phyloP scores from a whole-genome alignment of 1,284 basidiomycete species.

The Irpex lacteus region DNA sequence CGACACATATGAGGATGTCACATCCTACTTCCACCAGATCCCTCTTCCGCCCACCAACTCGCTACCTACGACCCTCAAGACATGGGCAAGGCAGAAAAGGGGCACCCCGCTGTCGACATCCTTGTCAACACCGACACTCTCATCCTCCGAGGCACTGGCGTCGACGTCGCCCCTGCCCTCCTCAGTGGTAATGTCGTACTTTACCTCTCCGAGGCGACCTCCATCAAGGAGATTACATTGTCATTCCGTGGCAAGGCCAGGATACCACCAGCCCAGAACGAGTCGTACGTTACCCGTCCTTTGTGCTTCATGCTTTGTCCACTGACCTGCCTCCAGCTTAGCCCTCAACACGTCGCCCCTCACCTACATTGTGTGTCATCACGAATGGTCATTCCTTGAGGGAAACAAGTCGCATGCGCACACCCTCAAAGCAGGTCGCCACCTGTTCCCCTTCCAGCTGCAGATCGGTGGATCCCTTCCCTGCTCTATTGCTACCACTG shows the following conservation, averaged over 20 bases:
- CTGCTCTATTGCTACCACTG: conserved; percentile 64
- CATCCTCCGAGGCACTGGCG: conserved; percentile 75
- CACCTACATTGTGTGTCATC: conserved; percentile 71
- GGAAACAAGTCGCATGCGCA: conserved; percentile 75
- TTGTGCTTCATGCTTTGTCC: conserved; percentile 11
- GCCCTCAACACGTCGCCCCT: conserved; percentile 45
- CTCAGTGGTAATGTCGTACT: conserved; percentile 79
- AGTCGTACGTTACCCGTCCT: conserved; percentile 52
- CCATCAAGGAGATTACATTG: conserved; percentile 85
- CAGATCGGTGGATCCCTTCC: conserved; percentile 81
- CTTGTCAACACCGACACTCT: conserved; percentile 69
- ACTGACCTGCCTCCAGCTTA: conserved; percentile 22
- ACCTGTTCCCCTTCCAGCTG: conserved; percentile 86
- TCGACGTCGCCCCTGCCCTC: conserved; percentile 77
- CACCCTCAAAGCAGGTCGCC: conserved; percentile 87
- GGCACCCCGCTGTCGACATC: conserved; percentile 63
- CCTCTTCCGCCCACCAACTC: conserved; percentile 22
- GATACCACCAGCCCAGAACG: conserved; percentile 59
- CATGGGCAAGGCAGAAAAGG: conserved; percentile 40
- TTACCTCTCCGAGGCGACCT: conserved; percentile 75
- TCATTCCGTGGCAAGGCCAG: conserved; percentile 82
- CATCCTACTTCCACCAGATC: conserved; percentile 35
- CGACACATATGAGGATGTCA: conserved; percentile 26
- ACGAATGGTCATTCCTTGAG: conserved; percentile 89
- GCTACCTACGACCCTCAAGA: conserved; percentile 33